A percentile compares a stretch with the other conserved stretches of the same genome.
These are phyloP conservation scores for Colletotrichum nymphaeae DNA, from an alignment of 2,329 filamentous ascomycete genomes.

Conservation along the genomic window DNA sequence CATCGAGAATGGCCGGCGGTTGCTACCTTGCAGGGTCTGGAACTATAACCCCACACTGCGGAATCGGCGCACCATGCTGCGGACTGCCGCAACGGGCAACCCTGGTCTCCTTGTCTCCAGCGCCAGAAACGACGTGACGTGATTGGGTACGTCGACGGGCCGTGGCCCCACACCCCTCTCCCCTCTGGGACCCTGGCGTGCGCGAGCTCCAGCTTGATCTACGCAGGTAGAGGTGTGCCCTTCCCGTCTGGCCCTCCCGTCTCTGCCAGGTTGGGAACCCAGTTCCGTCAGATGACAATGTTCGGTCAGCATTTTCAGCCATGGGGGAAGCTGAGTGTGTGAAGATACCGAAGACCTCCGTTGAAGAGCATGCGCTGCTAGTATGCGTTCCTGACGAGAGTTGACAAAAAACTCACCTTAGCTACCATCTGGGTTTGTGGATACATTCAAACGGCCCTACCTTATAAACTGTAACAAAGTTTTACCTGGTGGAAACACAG, in stretches of 20 bases:
- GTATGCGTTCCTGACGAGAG: neutral
- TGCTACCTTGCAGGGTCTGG: constrained; percentile 35
- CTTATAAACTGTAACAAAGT: neutral
- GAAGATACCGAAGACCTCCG: neutral
- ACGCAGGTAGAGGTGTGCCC: neutral
- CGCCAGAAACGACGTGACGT: neutral
- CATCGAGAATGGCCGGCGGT: constrained; percentile 24
- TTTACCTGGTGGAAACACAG: neutral
- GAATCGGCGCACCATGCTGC: constrained; percentile 35
- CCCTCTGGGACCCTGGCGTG: neutral
- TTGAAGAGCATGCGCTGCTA: neutral
- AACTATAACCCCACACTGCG: constrained; percentile 34
- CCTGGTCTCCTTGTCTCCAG: constrained; percentile 5
- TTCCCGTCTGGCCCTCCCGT: neutral
- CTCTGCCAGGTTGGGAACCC: constrained; percentile 4
- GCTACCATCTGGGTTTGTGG: neutral
- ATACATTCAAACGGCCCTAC: neutral
- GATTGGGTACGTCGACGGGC: constrained; percentile 4
- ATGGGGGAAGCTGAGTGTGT: neutral
- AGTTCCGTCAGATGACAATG: constrained; percentile 4
- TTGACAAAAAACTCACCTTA: neutral
- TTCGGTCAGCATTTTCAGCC: neutral
- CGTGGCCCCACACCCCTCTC: constrained; percentile 4
- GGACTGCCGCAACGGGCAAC: constrained; percentile 34
- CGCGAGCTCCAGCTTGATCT: constrained; percentile 7